Evolutionary conservation across 345 rosid genomes (phyloP).

Genomic region (Nephelium lappaceum): DNA sequence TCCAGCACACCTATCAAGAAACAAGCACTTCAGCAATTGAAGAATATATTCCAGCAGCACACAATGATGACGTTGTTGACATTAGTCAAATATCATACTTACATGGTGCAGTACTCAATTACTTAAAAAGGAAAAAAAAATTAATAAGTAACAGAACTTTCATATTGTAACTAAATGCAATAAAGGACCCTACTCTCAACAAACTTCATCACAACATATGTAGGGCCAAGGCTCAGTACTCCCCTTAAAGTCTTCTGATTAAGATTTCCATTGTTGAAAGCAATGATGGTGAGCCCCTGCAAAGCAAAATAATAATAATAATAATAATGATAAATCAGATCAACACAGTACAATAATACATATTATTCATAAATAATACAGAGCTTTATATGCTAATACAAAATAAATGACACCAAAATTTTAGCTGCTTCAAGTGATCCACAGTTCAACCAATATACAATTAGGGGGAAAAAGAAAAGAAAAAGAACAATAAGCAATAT

Average conservation of each 20-base stretch:
- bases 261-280: conserved; percentile 63
- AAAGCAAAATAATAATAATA: conserved; percentile 5
- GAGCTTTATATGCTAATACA: background rate
- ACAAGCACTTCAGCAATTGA: conserved; percentile 21
- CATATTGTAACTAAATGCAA: background rate
- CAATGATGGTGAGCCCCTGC: conserved; percentile 88
- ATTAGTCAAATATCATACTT: conserved; percentile 8
- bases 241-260: conserved; percentile 56
- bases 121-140: background rate
- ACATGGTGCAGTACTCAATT: background rate
- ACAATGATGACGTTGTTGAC: background rate
- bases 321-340: background rate
- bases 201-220: conserved; percentile 93
- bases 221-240: conserved; percentile 94
- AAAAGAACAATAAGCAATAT: background rate
- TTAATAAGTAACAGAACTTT: background rate
- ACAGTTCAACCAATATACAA: background rate
- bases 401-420: background rate
- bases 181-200: conserved; percentile 61
- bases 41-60: conserved; percentile 7
- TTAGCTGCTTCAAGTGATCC: background rate
- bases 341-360: background rate
- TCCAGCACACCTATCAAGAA: conserved; percentile 76
- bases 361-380: background rate
- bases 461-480: background rate